Evolutionary conservation across 192 early-diverging fungal genomes (phyloP).

Genomic region (Borealophlyctis nickersoniae): DNA sequence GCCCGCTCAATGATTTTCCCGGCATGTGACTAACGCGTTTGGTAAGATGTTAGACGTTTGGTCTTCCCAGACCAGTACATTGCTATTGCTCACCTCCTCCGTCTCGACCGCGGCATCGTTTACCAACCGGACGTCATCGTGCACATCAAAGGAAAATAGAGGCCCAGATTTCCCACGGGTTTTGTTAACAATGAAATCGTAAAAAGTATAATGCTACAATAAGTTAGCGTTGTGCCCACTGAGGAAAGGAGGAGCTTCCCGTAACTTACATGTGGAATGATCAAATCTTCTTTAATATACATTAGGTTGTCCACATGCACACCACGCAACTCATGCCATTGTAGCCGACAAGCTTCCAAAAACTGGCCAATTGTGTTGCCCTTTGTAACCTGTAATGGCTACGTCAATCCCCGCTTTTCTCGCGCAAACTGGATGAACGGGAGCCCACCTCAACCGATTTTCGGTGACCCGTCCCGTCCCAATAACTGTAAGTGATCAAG

Average conservation of each 20-base stretch:
- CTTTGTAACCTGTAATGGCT: too few species aligned
- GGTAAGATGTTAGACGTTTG: background rate
- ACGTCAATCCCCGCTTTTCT: background rate
- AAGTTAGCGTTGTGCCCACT: background rate
- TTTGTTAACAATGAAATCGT: slow-evolving; percentile 95
- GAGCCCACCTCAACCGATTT: slow-evolving; percentile 61
- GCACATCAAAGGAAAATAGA: slow-evolving; percentile 89
- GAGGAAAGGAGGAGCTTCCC: background rate
- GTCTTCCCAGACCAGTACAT: background rate
- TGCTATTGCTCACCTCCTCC: slow-evolving; percentile 74
- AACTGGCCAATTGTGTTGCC: slow-evolving; percentile 84
- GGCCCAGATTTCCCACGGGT: slow-evolving; percentile 95
- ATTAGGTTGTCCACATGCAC: slow-evolving; percentile 82
- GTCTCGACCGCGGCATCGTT: slow-evolving; percentile 82
- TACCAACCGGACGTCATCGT: slow-evolving; percentile 83
- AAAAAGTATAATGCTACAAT: slow-evolving; percentile 56
- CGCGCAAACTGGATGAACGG: background rate
- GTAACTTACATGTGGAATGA: slow-evolving; percentile 80
- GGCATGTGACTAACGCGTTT: slow-evolving; percentile 69
- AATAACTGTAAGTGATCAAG: slow-evolving; percentile 86
- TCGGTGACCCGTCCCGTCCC: slow-evolving; percentile 96
- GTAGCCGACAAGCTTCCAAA: slow-evolving; percentile 74
- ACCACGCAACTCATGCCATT: slow-evolving; percentile 78
- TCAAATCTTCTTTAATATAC: slow-evolving; percentile 93
- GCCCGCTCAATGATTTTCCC: slow-evolving; percentile 88